These are phyloP conservation scores for Platanthera zijinensis DNA, from an alignment of 106 monocot genomes.

Conservation along the genomic window DNA sequence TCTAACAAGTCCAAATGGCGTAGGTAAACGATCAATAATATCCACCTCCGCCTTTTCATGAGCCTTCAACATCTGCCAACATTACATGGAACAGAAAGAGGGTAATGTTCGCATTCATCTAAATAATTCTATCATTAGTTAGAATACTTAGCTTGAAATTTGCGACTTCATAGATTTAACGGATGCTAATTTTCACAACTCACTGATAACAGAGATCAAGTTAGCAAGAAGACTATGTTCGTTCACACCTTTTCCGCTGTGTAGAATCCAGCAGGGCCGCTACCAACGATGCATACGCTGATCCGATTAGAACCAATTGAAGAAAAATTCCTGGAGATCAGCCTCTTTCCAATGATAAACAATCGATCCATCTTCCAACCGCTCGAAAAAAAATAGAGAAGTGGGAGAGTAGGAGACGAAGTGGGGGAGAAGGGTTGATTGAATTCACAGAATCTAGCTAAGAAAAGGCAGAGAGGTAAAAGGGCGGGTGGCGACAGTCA, in stretches of 20 bases:
- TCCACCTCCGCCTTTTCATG: constrained; percentile 60
- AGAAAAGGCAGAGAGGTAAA: too few relatives aligned
- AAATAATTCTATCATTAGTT: too few relatives aligned
- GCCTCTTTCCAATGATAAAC: constrained; percentile 1
- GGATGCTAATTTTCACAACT: not conserved
- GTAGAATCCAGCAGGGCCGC: constrained; percentile 93
- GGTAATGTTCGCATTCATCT: too few relatives aligned
- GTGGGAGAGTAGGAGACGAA: not conserved
- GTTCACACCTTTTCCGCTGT: constrained; percentile 75
- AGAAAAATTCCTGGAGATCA: constrained; percentile 19
- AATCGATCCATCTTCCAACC: constrained; percentile 11
- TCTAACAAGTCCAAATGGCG: constrained; percentile 91
- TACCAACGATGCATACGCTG: constrained; percentile 74
- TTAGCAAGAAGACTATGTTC: not conserved
- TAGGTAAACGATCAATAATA: constrained; percentile 86
- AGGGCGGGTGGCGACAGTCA: too few relatives aligned
- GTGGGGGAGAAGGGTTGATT: not conserved
- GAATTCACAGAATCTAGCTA: too few relatives aligned
- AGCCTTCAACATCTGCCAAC: constrained; percentile 65
- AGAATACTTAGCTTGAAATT: not conserved
- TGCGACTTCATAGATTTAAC: not conserved
- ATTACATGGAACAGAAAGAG: not conserved
- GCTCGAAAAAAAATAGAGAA: not conserved
- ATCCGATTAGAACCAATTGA: constrained; percentile 20
- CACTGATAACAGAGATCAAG: not conserved